Percentiles rank a stretch among this genome's conserved stretches.
Evolutionary conservation across 345 rosid species (phyloP).

Genomic region (Populus nigra): DNA sequence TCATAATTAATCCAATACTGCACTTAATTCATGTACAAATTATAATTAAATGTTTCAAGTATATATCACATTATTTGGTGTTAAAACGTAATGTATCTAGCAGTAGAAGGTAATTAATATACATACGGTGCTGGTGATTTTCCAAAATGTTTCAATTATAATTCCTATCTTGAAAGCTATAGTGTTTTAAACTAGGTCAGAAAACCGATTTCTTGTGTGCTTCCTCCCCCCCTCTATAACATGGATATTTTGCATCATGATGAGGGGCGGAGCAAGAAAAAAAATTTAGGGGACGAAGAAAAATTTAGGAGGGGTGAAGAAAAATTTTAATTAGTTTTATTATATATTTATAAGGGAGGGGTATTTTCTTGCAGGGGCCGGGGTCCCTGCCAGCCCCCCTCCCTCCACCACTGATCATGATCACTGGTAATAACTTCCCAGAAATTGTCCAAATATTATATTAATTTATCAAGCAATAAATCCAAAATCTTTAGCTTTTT

Average conservation of each 20-base stretch:
- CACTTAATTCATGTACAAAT: not conserved
- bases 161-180: not conserved
- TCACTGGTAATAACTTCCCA: not conserved
- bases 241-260: not conserved
- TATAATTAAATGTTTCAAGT: too few species aligned
- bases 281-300: too few species aligned
- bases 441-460: not conserved
- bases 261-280: too few species aligned
- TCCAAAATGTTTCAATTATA: not conserved
- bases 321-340: too few species aligned
- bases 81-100: not conserved
- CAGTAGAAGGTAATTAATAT: not conserved
- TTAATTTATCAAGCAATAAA: not conserved
- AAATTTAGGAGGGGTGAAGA: too few species aligned
- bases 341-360: too few species aligned
- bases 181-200: not conserved
- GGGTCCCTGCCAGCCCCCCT: too few species aligned
- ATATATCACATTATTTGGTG: not conserved
- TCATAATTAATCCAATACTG: not conserved
- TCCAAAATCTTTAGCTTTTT: not conserved
- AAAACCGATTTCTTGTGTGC: not conserved
- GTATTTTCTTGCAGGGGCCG: too few species aligned
- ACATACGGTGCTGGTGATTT: not conserved
- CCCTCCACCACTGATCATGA: too few species aligned
- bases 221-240: not conserved